A percentile compares a stretch with the other conserved stretches of the same genome.
phyloP scores from a whole-genome alignment of 495 filamentous ascomycete species.

The Jackrogersella multiformis region DNA sequence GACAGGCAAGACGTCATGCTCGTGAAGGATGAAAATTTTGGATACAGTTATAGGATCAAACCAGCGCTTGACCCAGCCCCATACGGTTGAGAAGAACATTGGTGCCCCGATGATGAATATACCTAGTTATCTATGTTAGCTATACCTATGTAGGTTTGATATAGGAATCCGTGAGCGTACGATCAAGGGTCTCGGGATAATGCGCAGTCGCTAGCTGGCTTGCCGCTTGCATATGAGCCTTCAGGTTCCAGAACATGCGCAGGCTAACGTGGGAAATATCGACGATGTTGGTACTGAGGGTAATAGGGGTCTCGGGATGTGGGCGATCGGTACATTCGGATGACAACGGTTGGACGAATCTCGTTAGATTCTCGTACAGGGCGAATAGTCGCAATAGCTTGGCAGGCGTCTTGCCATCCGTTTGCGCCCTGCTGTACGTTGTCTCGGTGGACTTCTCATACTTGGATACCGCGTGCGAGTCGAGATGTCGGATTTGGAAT shows the following conservation, averaged over 20 bases:
- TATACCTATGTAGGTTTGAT: not conserved
- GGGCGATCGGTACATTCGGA: conserved; percentile 73
- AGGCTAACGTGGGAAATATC: conserved; percentile 84
- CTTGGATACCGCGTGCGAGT: conserved; percentile 78
- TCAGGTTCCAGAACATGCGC: conserved; percentile 93
- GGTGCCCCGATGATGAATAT: conserved; percentile 84
- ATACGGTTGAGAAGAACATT: conserved; percentile 90
- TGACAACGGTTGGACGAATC: conserved; percentile 85
- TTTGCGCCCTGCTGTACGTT: conserved; percentile 61
- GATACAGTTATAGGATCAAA: conserved; percentile 92
- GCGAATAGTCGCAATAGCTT: conserved; percentile 84
- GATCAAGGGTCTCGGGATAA: conserved; percentile 89
- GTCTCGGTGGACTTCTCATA: conserved; percentile 72
- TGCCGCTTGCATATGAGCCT: conserved; percentile 90
- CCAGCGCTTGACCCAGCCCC: conserved; percentile 96
- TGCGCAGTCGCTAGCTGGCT: conserved; percentile 86
- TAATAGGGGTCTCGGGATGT: conserved; percentile 77
- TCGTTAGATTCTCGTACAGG: conserved; percentile 87
- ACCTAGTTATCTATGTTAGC: conserved; percentile 17
- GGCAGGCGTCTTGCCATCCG: conserved; percentile 68
- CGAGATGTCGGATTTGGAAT: conserved; percentile 83
- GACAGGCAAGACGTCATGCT: conserved; percentile 74
- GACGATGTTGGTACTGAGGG: conserved; percentile 89
- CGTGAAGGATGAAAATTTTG: conserved; percentile 87
- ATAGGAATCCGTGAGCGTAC: conserved; percentile 54